Evolutionary conservation across 2,329 filamentous ascomycete genomes (phyloP), one percentile per base, ranked within the genome.

Genomic region (Aspergillus unguis): DNA sequence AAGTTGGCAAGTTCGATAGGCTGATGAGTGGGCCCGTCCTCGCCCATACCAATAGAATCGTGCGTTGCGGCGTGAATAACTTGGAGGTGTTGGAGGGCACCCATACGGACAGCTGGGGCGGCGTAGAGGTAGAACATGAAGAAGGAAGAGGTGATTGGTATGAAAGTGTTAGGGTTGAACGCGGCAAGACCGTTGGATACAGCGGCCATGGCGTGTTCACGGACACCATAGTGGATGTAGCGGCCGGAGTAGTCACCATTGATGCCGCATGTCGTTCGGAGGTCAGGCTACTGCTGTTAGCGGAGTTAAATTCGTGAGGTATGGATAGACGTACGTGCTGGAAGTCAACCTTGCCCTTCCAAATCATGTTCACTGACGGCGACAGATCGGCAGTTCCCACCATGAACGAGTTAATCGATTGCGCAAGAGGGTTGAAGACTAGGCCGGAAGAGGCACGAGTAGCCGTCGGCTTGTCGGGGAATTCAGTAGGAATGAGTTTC

Each of bases 121-220:
- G 81, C 81, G 52, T 73, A 74, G 69, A 80, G 68, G 58, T 84
- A 84, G 66, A 85, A 85, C 79, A 85, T 85, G 71, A 84, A 84
- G 69, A 85, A 85, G 4, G 75, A 77, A 0, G 79, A 78, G 1
- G 82, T 85, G 33, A 84, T 68, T 0, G 82, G 82, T 6, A 85
- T 67, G 57, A 85, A 77, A 0, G 80, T 82, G 26, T 75, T 77
- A 33, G 74, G 78, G 53, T 73, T 71, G 54, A 75, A 85, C 1
- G 83, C 83, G 0, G 83, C 82, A 3, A 86, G 66, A 3, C 83
- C 84, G 62, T 96, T 96, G 80, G 95, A 88, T 76, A 95, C 90
- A 68, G 88, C 88, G 2, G 75, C 75, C 83, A 86, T 85, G 50
- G 81, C 82, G 61, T 85, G 82, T 58, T 85, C 82, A 4, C 82